Conservation (phyloP, 768 basidiomycete species). For the Agrocybe pediades region DNA sequence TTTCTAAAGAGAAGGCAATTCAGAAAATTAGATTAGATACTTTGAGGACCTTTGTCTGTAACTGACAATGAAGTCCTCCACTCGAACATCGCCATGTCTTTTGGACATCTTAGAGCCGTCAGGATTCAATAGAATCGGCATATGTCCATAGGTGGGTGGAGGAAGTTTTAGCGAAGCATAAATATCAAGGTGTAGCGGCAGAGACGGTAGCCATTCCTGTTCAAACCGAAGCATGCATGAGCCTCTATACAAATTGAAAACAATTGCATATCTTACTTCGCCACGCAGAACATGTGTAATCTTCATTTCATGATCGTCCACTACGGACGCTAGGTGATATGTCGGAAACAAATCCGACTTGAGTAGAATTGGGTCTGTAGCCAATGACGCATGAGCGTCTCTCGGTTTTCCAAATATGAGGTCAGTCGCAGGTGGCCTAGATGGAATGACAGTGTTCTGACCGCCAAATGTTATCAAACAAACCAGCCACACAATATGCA, state of each 20-base stretch:
- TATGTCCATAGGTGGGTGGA: constrained; percentile 85
- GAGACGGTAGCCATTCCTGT: constrained; percentile 95
- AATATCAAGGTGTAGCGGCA: constrained; percentile 88
- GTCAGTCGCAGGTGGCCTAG: constrained; percentile 54
- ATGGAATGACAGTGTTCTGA: constrained; percentile 62
- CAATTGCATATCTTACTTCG: constrained; percentile 55
- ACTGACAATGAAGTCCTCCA: constrained; percentile 80
- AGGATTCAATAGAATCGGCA: constrained; percentile 86
- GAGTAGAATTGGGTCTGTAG: constrained; percentile 89
- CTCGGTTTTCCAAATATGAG: constrained; percentile 75
- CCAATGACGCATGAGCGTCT: constrained; percentile 76
- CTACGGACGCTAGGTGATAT: constrained; percentile 94
- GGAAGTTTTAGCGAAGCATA: constrained; percentile 75
- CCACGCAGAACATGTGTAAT: constrained; percentile 95
- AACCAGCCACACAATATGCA: neutral
- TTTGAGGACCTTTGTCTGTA: constrained; percentile 17
- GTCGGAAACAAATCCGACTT: constrained; percentile 95
- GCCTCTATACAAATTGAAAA: no score
- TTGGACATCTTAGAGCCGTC: constrained; percentile 97
- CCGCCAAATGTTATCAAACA: neutral
- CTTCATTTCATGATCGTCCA: constrained; percentile 95
- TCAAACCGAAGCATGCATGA: neutral
- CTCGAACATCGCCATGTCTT: constrained; percentile 85
- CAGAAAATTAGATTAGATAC: neutral
- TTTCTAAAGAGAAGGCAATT: constrained; percentile 43